Evolutionary conservation across 495 filamentous ascomycete species (phyloP), one percentile per base, ranked within the genome.

Genomic region (Aspergillus funiculosus): DNA sequence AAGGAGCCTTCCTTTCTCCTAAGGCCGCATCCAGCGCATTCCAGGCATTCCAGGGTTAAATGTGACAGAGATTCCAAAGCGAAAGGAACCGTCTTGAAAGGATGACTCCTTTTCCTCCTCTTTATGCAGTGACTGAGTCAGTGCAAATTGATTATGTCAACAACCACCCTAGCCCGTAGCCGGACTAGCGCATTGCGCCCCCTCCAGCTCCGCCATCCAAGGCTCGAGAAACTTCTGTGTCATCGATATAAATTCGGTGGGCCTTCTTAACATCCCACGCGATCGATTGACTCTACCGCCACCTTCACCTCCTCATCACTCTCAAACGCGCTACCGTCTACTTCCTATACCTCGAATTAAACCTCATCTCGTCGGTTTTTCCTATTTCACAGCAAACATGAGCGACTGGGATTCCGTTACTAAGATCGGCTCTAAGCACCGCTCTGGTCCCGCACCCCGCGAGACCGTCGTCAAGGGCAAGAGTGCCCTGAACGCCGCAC

Each of bases 381-480:
- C 37, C 26, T 26, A 30, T 28, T 42, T 9, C 28, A 41, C 39
- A 43, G 38, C 51, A 60, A 71, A 56, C 59, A 71, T 71, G 68
- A 52, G 77, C 58, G 84, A 94, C 54, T 95, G 91, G 91, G 86
- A 95, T 56, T 67, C 73, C 51, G 84, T 86, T 53, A 94, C 89
- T 62, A 94, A 88, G 78, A 99, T 99, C 61, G 92, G 92, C 54
- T 83, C 77, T 75, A 90, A 86, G 69, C 72, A 77, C 58, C 76
- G 77, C 49, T 75, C 59, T 40, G 86, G 78, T 52, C 72, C 66
- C 22, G 73, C 69, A 35, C 61, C 76, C 35, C 86, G 86, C 51
- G 87, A 95, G 75, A 94, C 83, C 3, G 88, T 94, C 54, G 75
- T 97, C 60, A 80, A 83, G 68, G 87, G 92, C 60, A 86, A 86